phyloP scores from a whole-genome alignment of 345 rosid genomes.

The Gynandropsis gynandra region DNA sequence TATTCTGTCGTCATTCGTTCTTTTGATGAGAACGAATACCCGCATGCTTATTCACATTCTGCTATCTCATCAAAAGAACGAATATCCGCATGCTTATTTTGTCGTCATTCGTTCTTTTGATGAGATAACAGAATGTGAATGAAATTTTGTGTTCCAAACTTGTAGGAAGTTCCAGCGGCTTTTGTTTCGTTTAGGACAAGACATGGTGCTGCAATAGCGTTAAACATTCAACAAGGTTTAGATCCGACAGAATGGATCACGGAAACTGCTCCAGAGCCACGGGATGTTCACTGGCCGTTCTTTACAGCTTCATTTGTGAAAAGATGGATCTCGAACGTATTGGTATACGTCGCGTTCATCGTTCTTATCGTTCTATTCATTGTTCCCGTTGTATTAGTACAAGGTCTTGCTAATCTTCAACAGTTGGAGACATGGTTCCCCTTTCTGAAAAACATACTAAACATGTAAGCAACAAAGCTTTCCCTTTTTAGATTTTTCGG shows the following conservation, averaged over 20 bases:
- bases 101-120: slow-evolving; percentile 5
- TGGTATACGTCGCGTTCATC: slow-evolving; percentile 42
- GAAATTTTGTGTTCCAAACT: slow-evolving; percentile 19
- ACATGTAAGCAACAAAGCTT: slow-evolving; percentile 47
- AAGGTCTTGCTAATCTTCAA: slow-evolving; percentile 82
- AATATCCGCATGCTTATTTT: no score
- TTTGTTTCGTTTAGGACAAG: slow-evolving; percentile 84
- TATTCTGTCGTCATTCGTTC: slow-evolving; percentile 24
- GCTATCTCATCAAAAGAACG: no score
- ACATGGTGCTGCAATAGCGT: slow-evolving; percentile 68
- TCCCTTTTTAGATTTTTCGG: slow-evolving; percentile 1
- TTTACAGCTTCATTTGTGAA: slow-evolving; percentile 70
- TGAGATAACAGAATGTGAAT: no score
- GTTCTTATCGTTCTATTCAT: slow-evolving; percentile 61
- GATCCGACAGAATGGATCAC: slow-evolving; percentile 88
- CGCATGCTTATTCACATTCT: no score
- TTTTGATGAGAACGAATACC: no score
- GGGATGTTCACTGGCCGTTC: slow-evolving; percentile 83
- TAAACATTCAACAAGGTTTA: slow-evolving; percentile 66
- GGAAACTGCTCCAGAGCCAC: slow-evolving; percentile 83
- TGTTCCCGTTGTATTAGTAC: slow-evolving; percentile 73
- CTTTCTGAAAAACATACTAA: slow-evolving; percentile 54
- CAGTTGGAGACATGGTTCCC: slow-evolving; percentile 79
- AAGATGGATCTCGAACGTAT: slow-evolving; percentile 66
- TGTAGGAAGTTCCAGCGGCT: slow-evolving; percentile 83